These are phyloP conservation scores for Lanmaoa pseudosensibilis DNA, from an alignment of 768 basidiomycete genomes.

Conservation along the genomic window DNA sequence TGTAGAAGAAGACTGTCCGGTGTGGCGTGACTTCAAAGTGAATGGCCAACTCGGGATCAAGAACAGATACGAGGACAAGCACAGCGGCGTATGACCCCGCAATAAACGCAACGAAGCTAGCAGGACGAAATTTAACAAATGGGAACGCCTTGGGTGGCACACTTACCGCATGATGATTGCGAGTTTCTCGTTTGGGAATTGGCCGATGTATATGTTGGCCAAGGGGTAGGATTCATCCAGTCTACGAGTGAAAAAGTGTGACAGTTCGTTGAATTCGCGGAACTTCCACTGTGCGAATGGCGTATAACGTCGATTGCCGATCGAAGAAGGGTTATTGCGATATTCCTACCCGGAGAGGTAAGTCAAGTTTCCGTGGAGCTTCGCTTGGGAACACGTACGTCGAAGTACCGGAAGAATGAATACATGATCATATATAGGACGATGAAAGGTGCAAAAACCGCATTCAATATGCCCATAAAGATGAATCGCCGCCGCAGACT, in stretches of 20 bases:
- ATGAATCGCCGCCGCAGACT: slow-evolving; percentile 86
- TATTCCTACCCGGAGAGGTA: slow-evolving; percentile 69
- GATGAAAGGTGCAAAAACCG: slow-evolving; percentile 95
- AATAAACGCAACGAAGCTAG: slow-evolving; percentile 92
- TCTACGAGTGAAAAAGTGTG: slow-evolving; percentile 85
- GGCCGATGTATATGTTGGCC: slow-evolving; percentile 94
- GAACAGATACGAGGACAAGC: slow-evolving; percentile 83
- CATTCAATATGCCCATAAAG: slow-evolving; percentile 96
- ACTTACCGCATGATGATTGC: slow-evolving; percentile 86
- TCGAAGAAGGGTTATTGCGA: slow-evolving; percentile 95
- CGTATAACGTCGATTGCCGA: slow-evolving; percentile 90
- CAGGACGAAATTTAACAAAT: background rate
- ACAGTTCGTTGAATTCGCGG: slow-evolving; percentile 97
- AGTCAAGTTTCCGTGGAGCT: background rate
- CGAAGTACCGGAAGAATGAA: slow-evolving; percentile 99
- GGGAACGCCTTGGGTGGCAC: background rate
- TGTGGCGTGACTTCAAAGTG: slow-evolving; percentile 95
- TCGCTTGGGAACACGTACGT: slow-evolving; percentile 53
- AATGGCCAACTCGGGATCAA: slow-evolving; percentile 91
- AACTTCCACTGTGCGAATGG: slow-evolving; percentile 98
- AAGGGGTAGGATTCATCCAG: slow-evolving; percentile 86
- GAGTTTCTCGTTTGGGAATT: slow-evolving; percentile 95
- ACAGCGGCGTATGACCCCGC: slow-evolving; percentile 97
- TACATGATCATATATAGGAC: slow-evolving; percentile 96
- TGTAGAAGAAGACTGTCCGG: slow-evolving; percentile 91